These are phyloP conservation scores for Talaromyces sp. DNA, from an alignment of 2,329 filamentous ascomycete species.

Conservation along the genomic window DNA sequence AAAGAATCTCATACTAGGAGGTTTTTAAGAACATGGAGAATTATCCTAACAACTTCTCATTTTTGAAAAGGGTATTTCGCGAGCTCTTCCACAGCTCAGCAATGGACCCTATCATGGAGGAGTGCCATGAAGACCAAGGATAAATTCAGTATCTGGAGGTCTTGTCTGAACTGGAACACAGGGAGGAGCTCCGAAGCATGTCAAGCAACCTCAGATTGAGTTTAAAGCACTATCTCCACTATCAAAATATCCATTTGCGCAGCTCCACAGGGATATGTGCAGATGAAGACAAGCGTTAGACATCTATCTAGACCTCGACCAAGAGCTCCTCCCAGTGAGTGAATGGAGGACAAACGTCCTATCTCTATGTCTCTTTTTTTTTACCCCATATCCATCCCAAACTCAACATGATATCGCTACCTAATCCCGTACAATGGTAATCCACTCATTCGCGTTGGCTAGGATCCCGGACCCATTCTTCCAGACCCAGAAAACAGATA, in stretches of 20 bases:
- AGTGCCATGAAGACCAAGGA: neutral
- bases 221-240: neutral
- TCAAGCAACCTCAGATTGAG: neutral
- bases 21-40: neutral
- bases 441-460: neutral
- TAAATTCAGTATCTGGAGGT: neutral
- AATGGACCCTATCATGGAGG: neutral
- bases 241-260: neutral
- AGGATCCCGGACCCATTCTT: neutral
- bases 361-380: neutral
- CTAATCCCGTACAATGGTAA: neutral
- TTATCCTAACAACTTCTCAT: neutral
- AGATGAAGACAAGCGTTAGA: neutral
- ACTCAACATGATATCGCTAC: too few species aligned
- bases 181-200: neutral
- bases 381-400: neutral
- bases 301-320: neutral
- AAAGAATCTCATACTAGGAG: neutral
- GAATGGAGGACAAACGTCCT: neutral
- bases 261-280: neutral
- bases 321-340: neutral
- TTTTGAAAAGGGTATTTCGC: neutral
- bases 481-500: neutral
- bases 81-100: neutral
- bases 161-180: neutral